Evolutionary conservation across 1,284 basidiomycete genomes (phyloP).

Genomic region (Peniophora sp.): DNA sequence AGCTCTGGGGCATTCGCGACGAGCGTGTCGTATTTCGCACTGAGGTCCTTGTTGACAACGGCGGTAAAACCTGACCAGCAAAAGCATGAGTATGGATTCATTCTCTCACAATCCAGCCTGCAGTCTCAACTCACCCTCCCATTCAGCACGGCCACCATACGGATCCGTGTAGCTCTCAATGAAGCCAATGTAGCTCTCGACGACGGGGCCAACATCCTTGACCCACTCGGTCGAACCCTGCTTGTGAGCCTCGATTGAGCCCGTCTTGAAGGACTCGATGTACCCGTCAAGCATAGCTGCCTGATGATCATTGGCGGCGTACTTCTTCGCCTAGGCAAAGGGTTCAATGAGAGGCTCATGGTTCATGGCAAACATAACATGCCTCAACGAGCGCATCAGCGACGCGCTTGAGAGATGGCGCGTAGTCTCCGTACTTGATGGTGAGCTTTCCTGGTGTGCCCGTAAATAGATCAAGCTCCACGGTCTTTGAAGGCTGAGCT

Average conservation of each 20-base stretch:
- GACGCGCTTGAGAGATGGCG: conserved; percentile 44
- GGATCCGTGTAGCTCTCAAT: conserved; percentile 76
- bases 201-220: conserved; percentile 78
- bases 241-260: conserved; percentile 73
- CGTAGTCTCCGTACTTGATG: conserved; percentile 68
- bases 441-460: conserved; percentile 42
- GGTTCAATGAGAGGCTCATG: background rate
- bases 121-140: conserved; percentile 55
- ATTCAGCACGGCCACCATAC: conserved; percentile 76
- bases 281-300: conserved; percentile 70
- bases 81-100: background rate
- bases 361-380: conserved; percentile 4
- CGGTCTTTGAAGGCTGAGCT: conserved; percentile 23
- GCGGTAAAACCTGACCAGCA: conserved; percentile 65
- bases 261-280: conserved; percentile 71
- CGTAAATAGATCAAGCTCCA: conserved; percentile 38
- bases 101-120: background rate
- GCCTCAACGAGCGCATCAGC: conserved; percentile 57
- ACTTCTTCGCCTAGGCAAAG: conserved; percentile 53
- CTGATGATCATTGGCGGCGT: conserved; percentile 68
- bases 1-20: conserved; percentile 69
- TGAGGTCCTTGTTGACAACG: conserved; percentile 77
- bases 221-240: conserved; percentile 75
- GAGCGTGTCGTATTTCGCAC: conserved; percentile 71
- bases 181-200: conserved; percentile 77